Percentiles rank a stretch among this genome's conserved stretches.
These are phyloP conservation scores for Suillus hirtellus DNA, from an alignment of 768 basidiomycete genomes.

Conservation along the genomic window DNA sequence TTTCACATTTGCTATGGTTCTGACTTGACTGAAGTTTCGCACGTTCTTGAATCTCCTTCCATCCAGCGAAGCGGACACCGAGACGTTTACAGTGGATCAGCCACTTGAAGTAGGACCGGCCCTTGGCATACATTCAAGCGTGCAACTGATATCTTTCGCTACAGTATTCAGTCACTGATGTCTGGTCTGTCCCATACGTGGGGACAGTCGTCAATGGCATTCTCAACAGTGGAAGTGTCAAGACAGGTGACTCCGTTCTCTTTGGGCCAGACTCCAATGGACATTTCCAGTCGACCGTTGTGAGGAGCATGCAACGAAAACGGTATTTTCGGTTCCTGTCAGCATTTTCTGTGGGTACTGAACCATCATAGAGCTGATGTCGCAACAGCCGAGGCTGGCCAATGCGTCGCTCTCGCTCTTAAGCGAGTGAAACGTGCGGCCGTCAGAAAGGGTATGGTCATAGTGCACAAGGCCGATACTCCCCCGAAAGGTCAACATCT, in stretches of 20 bases:
- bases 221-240: constrained; percentile 71
- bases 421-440: constrained; percentile 82
- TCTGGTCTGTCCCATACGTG: constrained; percentile 87
- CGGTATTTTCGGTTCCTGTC: constrained; percentile 45
- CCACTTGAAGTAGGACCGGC: constrained; percentile 64
- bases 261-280: constrained; percentile 94
- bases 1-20: neutral
- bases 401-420: constrained; percentile 90
- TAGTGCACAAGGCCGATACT: constrained; percentile 76
- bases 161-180: constrained; percentile 82
- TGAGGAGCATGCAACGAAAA: constrained; percentile 95
- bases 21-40: constrained; percentile 54
- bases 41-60: constrained; percentile 91
- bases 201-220: constrained; percentile 87
- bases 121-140: neutral
- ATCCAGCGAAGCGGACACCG: constrained; percentile 80
- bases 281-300: constrained; percentile 72
- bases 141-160: constrained; percentile 10
- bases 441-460: constrained; percentile 93
- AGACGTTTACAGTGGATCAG: constrained; percentile 78
- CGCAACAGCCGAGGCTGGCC: constrained; percentile 86
- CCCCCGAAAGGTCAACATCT: constrained; percentile 66
- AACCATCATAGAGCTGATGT: constrained; percentile 67
- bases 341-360: constrained; percentile 7
- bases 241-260: constrained; percentile 78